Evolutionary conservation across 2,329 filamentous ascomycete genomes (phyloP).

Genomic region (Chrysosporium keratinophilum): DNA sequence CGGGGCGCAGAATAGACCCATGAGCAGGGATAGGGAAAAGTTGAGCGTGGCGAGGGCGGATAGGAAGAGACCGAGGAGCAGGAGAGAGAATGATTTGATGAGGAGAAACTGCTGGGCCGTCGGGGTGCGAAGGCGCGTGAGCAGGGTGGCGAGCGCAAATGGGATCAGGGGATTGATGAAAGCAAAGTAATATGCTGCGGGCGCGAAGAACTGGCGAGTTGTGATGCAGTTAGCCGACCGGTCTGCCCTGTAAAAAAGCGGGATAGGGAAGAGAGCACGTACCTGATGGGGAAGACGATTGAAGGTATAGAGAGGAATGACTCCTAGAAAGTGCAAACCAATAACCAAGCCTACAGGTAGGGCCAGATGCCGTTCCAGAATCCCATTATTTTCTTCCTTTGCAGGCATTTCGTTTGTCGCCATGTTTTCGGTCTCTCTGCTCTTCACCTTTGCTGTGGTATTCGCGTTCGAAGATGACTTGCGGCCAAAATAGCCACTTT

Average conservation of each 20-base stretch:
- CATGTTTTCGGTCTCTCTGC: slow-evolving; percentile 14
- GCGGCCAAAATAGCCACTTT: slow-evolving; percentile 50
- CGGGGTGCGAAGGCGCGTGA: slow-evolving; percentile 43
- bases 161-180: slow-evolving; percentile 48
- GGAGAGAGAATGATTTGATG: slow-evolving; percentile 82
- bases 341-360: slow-evolving; percentile 59
- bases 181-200: slow-evolving; percentile 50
- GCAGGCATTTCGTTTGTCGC: slow-evolving; percentile 14
- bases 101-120: slow-evolving; percentile 63
- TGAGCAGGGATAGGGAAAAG: slow-evolving; percentile 77
- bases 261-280: slow-evolving; percentile 27
- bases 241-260: background rate
- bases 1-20: slow-evolving; percentile 69
- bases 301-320: slow-evolving; percentile 76
- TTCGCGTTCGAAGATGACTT: slow-evolving; percentile 15
- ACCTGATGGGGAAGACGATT: slow-evolving; percentile 61
- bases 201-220: slow-evolving; percentile 45
- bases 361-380: slow-evolving; percentile 33
- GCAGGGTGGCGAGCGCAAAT: slow-evolving; percentile 44
- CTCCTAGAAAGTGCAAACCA: slow-evolving; percentile 62
- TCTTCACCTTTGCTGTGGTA: slow-evolving; percentile 25
- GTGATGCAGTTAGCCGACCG: slow-evolving; percentile 16
- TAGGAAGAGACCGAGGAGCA: slow-evolving; percentile 82
- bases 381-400: slow-evolving; percentile 18
- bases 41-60: slow-evolving; percentile 90